Evolutionary conservation across 2,329 filamentous ascomycete genomes (phyloP).

Genomic region (Botrytis paeoniae): DNA sequence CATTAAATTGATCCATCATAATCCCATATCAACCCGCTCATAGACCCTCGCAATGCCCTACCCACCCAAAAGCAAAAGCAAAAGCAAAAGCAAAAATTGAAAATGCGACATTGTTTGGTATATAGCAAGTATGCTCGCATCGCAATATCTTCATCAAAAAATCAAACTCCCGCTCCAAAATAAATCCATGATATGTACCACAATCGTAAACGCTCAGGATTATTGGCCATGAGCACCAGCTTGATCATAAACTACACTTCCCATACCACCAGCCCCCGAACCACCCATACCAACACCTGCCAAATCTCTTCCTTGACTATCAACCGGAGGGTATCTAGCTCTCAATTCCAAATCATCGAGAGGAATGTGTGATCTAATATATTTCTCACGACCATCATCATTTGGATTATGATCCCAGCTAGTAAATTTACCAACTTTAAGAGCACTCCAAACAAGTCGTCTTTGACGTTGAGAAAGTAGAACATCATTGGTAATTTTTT

Average conservation of each 20-base stretch:
- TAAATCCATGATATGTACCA: neutral
- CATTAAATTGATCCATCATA: neutral
- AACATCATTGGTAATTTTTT: conserved; percentile 71
- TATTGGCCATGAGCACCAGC: conserved; percentile 30
- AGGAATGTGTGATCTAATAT: conserved; percentile 80
- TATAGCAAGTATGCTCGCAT: neutral
- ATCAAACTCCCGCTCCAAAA: neutral
- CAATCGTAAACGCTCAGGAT: neutral
- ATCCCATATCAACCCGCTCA: neutral
- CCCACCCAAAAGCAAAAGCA: neutral
- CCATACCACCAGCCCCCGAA: conserved; percentile 19
- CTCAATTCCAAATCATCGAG: conserved; percentile 77
- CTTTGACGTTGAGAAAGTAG: conserved; percentile 75
- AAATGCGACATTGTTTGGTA: neutral
- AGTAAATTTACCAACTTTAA: conserved; percentile 72
- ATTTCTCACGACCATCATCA: conserved; percentile 68
- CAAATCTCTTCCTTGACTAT: conserved; percentile 40
- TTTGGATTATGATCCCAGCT: conserved; percentile 83
- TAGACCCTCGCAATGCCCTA: neutral
- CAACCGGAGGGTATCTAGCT: conserved; percentile 68
- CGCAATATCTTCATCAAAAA: neutral
- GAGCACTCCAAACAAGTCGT: conserved; percentile 73
- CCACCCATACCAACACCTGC: conserved; percentile 21
- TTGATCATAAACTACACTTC: conserved; percentile 25
- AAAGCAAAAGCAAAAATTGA: neutral